Evolutionary conservation across 495 filamentous ascomycete species (phyloP).

Genomic region (Hypoxylon fuscum): DNA sequence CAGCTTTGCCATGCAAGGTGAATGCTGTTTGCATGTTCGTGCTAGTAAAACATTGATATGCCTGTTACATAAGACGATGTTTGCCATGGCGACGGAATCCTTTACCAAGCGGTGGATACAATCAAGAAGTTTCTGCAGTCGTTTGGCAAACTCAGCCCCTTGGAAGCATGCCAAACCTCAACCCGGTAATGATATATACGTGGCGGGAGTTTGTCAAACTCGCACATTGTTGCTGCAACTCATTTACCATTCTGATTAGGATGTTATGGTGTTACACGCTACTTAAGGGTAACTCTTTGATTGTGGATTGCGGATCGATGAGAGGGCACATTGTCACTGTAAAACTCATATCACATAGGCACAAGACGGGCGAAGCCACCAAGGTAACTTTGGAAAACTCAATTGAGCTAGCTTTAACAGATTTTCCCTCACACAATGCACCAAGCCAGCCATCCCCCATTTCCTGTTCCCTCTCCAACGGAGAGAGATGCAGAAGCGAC

Average conservation of each 20-base stretch:
- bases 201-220: no score
- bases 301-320: background rate
- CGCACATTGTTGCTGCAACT: no score
- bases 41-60: constrained; percentile 45
- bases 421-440: constrained; percentile 14
- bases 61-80: constrained; percentile 47
- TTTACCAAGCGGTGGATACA: constrained; percentile 38
- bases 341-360: background rate
- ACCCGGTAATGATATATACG: background rate
- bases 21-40: constrained; percentile 23
- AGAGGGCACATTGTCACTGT: no score
- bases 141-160: background rate
- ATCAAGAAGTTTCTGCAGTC: background rate
- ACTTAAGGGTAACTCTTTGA: background rate
- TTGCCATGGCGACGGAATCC: constrained; percentile 44
- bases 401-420: constrained; percentile 30
- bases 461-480: constrained; percentile 31
- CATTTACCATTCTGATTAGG: no score
- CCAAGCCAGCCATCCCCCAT: constrained; percentile 5
- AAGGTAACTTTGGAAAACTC: constrained; percentile 6
- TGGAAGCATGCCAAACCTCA: background rate
- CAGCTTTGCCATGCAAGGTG: constrained; percentile 25
- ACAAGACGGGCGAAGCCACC: background rate
- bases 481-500: constrained; percentile 25
- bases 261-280: no score